phyloP scores from a whole-genome alignment of 148 eudicot genomes.

The Camellia lanceoleosa region DNA sequence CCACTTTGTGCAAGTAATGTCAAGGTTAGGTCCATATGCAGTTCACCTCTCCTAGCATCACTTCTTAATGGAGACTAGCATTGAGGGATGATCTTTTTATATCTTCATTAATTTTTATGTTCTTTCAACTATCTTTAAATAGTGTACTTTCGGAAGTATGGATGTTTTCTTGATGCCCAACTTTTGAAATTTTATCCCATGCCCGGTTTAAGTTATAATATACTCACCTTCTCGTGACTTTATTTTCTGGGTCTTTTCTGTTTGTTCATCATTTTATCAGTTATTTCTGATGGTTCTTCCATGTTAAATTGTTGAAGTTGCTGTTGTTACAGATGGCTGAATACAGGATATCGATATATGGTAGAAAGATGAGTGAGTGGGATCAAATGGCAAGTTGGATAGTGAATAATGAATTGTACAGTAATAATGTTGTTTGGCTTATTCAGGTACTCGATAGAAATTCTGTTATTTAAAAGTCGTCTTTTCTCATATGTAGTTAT shows the following conservation, averaged over 20 bases:
- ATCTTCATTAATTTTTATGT: neutral
- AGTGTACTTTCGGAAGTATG: neutral
- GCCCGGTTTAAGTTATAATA: neutral
- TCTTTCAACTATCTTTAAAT: neutral
- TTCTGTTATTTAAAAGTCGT: neutral
- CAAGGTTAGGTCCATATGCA: neutral
- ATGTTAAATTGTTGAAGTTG: slow-evolving; percentile 18
- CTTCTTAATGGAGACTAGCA: neutral
- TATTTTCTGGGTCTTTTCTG: neutral
- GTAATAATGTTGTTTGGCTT: slow-evolving; percentile 98
- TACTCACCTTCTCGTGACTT: neutral
- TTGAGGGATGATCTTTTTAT: neutral
- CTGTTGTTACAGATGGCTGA: slow-evolving; percentile 88
- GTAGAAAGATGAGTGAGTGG: slow-evolving; percentile 99
- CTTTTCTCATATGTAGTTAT: too few species aligned
- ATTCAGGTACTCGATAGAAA: slow-evolving; percentile 54
- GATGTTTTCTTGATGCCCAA: neutral
- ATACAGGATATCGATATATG: slow-evolving; percentile 92
- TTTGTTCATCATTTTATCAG: slow-evolving; percentile 8
- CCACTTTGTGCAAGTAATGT: slow-evolving; percentile 1
- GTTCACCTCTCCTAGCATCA: neutral
- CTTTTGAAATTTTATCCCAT: neutral
- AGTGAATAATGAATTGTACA: slow-evolving; percentile 87
- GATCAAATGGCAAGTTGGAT: slow-evolving; percentile 97
- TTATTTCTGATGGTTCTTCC: neutral